Conservation (phyloP, 805 yeast species). For the Kazachstania taianensis region DNA sequence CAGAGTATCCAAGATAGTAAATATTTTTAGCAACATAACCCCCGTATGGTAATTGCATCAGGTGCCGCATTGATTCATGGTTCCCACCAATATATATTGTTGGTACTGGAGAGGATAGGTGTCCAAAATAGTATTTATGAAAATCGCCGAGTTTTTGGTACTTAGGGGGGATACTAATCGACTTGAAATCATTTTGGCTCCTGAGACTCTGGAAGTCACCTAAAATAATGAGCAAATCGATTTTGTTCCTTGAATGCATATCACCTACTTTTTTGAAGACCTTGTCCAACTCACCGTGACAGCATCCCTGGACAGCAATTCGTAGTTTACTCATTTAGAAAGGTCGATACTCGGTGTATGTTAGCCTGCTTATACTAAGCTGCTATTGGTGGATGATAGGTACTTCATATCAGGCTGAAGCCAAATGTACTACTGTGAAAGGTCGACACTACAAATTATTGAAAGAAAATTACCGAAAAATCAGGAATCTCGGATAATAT, state of each 20-base stretch:
- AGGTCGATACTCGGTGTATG: too few relatives aligned
- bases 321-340: too few relatives aligned
- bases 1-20: conserved; percentile 72
- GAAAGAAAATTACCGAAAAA: too few relatives aligned
- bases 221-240: conserved; percentile 62
- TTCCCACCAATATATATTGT: conserved; percentile 91
- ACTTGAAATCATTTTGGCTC: conserved; percentile 47
- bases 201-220: conserved; percentile 90
- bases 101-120: conserved; percentile 52
- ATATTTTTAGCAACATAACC: conserved; percentile 92
- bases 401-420: too few relatives aligned
- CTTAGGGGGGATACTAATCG: conserved; percentile 72
- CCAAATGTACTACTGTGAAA: too few relatives aligned
- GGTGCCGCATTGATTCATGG: conserved; percentile 79
- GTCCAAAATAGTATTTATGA: conserved; percentile 55
- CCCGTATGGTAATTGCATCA: conserved; percentile 66
- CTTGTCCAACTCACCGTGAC: conserved; percentile 66
- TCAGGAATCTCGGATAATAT: too few relatives aligned
- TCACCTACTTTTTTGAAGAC: conserved; percentile 39
- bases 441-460: too few relatives aligned
- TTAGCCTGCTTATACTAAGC: too few relatives aligned
- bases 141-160: conserved; percentile 74
- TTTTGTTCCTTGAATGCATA: conserved; percentile 18
- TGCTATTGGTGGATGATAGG: too few relatives aligned
- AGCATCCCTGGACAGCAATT: conserved; percentile 80